These are phyloP conservation scores for Pyrus betulifolia DNA, from an alignment of 306 rosid genomes.

Conservation along the genomic window DNA sequence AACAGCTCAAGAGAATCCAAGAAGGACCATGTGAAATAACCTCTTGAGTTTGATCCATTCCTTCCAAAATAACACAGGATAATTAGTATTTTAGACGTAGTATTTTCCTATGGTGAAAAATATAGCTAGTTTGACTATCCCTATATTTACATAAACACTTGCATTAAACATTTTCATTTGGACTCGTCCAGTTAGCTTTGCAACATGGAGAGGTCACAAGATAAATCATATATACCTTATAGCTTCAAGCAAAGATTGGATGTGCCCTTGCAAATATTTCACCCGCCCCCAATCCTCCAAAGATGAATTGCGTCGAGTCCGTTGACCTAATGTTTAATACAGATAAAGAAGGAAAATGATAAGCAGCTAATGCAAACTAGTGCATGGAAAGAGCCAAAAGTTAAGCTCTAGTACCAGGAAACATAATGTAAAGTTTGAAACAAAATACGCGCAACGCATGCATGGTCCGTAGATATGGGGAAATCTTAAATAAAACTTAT, in stretches of 20 bases:
- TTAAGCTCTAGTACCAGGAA: too few species aligned
- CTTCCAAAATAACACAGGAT: slow-evolving; percentile 6
- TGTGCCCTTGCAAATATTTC: slow-evolving; percentile 32
- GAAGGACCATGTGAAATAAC: slow-evolving; percentile 68
- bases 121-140: too few species aligned
- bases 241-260: slow-evolving; percentile 30
- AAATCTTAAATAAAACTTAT: too few species aligned
- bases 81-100: too few species aligned
- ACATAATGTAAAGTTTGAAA: too few species aligned
- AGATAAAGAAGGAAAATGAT: too few species aligned
- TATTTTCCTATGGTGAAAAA: too few species aligned
- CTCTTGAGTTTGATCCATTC: slow-evolving; percentile 53
- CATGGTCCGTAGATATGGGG: too few species aligned
- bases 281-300: slow-evolving; percentile 53
- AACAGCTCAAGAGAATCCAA: slow-evolving; percentile 46
- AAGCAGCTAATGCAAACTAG: too few species aligned
- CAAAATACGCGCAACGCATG: too few species aligned
- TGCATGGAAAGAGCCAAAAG: too few species aligned
- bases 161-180: background rate
- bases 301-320: slow-evolving; percentile 36
- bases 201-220: background rate
- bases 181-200: background rate
- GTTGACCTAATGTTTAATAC: slow-evolving; percentile 28
- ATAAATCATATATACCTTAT: slow-evolving; percentile 34
- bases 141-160: background rate